Evolutionary conservation across 495 filamentous ascomycete genomes (phyloP).

Genomic region (Penicillium odoratum): DNA sequence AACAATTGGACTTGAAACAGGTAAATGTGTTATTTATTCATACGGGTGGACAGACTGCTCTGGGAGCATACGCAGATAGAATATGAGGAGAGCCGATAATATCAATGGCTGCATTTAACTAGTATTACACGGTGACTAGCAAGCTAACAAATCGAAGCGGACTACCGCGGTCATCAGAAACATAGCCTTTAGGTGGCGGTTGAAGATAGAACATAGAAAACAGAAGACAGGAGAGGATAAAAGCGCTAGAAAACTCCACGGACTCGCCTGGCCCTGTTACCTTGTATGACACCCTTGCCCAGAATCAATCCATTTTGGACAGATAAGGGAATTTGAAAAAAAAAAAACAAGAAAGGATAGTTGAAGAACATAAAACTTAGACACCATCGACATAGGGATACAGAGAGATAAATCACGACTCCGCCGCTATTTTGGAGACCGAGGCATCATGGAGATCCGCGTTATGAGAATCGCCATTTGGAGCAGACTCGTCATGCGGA

Average conservation of each 20-base stretch:
- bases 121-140: conserved; percentile 27
- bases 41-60: conserved; percentile 41
- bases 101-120: conserved; percentile 25
- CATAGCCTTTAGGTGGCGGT: conserved; percentile 16
- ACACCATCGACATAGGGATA: not conserved
- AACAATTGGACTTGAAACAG: conserved; percentile 6
- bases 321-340: conserved; percentile 11
- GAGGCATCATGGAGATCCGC: not conserved
- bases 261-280: conserved; percentile 19
- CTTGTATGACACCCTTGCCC: conserved; percentile 25
- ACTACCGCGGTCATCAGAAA: conserved; percentile 25
- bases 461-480: conserved; percentile 6
- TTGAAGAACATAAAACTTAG: conserved; percentile 1
- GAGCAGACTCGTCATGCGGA: conserved; percentile 16
- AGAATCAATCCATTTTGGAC: conserved; percentile 12
- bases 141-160: conserved; percentile 15
- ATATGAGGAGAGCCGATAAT: conserved; percentile 10
- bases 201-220: conserved; percentile 16
- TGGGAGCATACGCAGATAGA: conserved; percentile 33
- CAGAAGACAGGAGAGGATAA: conserved; percentile 1
- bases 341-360: conserved; percentile 11
- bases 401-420: conserved; percentile 19
- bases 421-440: conserved; percentile 3
- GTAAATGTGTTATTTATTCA: conserved; percentile 44
- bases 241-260: conserved; percentile 24